Conservation (phyloP, 805 yeast species). For the Clavispora fructus region DNA sequence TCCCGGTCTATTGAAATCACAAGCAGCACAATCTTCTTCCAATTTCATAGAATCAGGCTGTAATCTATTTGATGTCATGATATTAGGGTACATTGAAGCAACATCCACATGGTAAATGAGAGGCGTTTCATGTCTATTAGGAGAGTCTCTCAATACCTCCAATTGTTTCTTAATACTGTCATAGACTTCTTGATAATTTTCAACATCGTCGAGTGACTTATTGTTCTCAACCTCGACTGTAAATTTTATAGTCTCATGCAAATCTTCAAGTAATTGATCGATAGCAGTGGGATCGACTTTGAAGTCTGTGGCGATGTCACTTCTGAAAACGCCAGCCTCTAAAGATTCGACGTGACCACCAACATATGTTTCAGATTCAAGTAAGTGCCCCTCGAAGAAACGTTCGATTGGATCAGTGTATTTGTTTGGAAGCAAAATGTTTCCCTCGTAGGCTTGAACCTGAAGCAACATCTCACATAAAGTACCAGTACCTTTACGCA, state of each 20-base stretch:
- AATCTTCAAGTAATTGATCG: slow-evolving; percentile 68
- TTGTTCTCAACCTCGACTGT: slow-evolving; percentile 79
- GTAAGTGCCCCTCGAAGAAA: slow-evolving; percentile 87
- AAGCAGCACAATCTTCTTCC: slow-evolving; percentile 93
- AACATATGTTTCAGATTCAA: slow-evolving; percentile 95
- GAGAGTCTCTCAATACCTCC: slow-evolving; percentile 53
- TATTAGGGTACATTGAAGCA: slow-evolving; percentile 98
- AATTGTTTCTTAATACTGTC: slow-evolving; percentile 50
- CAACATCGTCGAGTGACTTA: slow-evolving; percentile 67
- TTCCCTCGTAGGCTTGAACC: slow-evolving; percentile 86
- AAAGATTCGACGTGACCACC: slow-evolving; percentile 98
- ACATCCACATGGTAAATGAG: slow-evolving; percentile 96
- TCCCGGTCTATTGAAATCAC: slow-evolving; percentile 95
- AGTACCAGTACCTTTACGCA: slow-evolving; percentile 97
- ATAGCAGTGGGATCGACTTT: slow-evolving; percentile 75
- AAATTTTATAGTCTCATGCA: slow-evolving; percentile 74
- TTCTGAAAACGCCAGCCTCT: slow-evolving; percentile 96
- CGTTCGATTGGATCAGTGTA: slow-evolving; percentile 92
- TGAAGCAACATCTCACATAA: slow-evolving; percentile 94
- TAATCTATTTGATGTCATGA: slow-evolving; percentile 93
- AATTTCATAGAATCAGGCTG: slow-evolving; percentile 98
- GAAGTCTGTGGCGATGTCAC: slow-evolving; percentile 76
- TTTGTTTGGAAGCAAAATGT: slow-evolving; percentile 85
- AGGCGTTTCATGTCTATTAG: slow-evolving; percentile 71
- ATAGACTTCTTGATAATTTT: slow-evolving; percentile 73